These are phyloP conservation scores for Coprinellus micaceus DNA, from an alignment of 768 basidiomycete genomes.

Conservation along the genomic window DNA sequence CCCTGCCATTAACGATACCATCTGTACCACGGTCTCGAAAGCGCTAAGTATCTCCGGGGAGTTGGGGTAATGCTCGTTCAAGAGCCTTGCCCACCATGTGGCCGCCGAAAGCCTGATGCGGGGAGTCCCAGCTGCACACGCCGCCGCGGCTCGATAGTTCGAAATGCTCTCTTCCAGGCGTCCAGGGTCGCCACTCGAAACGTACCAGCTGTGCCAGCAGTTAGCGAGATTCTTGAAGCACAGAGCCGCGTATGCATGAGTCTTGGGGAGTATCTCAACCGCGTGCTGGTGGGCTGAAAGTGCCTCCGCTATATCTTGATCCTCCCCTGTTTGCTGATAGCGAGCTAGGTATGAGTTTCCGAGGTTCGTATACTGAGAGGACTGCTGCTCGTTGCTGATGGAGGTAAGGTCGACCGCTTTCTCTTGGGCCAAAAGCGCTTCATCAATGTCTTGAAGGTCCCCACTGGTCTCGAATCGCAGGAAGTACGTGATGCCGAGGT, in stretches of 20 bases:
- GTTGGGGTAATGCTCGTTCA: not conserved
- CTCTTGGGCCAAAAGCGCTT: slow-evolving; percentile 9
- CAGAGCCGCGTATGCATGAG: no score
- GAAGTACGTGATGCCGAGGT: not conserved
- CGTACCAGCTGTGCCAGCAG: no score
- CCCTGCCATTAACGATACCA: slow-evolving; percentile 4
- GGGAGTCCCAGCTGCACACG: not conserved
- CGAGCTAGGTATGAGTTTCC: slow-evolving; percentile 2
- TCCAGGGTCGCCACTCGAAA: not conserved
- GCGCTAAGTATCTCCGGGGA: not conserved
- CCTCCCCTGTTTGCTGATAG: no score
- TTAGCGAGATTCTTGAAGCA: no score
- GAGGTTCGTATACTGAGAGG: not conserved
- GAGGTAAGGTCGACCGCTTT: slow-evolving; percentile 11
- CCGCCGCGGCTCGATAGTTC: not conserved
- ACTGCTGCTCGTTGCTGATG: not conserved
- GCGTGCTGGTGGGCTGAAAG: no score
- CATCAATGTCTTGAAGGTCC: slow-evolving; percentile 1
- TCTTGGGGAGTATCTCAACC: no score
- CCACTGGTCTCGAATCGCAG: not conserved
- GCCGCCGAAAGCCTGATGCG: not conserved
- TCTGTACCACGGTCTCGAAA: not conserved
- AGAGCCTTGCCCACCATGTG: not conserved
- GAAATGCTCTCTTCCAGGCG: not conserved
- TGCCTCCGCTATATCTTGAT: no score